These are phyloP conservation scores for Sporothrix pseudoabietina DNA, from an alignment of 2,329 filamentous ascomycete genomes.

Conservation along the genomic window DNA sequence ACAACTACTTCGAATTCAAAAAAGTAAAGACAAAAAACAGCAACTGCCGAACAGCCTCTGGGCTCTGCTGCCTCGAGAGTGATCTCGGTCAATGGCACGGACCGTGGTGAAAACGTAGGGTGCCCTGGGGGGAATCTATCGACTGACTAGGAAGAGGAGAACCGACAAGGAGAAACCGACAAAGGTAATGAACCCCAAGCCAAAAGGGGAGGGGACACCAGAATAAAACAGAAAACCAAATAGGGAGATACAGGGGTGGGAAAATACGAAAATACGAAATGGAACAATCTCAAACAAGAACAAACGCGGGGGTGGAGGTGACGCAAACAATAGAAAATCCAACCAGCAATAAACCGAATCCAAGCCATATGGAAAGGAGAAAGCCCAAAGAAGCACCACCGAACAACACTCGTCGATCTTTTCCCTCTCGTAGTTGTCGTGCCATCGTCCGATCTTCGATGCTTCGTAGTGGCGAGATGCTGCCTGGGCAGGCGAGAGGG, in stretches of 20 bases:
- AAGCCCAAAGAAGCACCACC: not conserved
- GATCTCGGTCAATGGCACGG: constrained; percentile 28
- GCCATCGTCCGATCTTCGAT: not conserved
- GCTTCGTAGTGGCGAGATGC: not conserved
- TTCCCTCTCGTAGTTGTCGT: not conserved
- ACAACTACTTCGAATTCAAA: not conserved
- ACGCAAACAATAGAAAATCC: constrained; percentile 10
- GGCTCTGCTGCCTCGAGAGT: constrained; percentile 28
- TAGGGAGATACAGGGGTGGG: not conserved
- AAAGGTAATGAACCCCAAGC: not conserved
- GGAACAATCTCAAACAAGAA: constrained; percentile 20
- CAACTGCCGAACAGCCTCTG: constrained; percentile 29
- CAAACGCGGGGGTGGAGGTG: not conserved
- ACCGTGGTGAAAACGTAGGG: constrained; percentile 27
- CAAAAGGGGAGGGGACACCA: not conserved
- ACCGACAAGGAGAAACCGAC: constrained; percentile 10
- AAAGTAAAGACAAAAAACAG: not conserved
- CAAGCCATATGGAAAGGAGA: not conserved
- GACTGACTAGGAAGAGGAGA: constrained; percentile 24
- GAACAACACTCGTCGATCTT: not conserved
- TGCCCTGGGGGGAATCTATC: constrained; percentile 33
- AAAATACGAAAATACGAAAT: not conserved
- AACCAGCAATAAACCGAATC: not conserved
- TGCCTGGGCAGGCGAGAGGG: not conserved
- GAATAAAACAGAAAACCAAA: not conserved